Evolutionary conservation across 106 monocot genomes (phyloP), one percentile per base, ranked within the genome.

Genomic region (Narthecium ossifragum): DNA sequence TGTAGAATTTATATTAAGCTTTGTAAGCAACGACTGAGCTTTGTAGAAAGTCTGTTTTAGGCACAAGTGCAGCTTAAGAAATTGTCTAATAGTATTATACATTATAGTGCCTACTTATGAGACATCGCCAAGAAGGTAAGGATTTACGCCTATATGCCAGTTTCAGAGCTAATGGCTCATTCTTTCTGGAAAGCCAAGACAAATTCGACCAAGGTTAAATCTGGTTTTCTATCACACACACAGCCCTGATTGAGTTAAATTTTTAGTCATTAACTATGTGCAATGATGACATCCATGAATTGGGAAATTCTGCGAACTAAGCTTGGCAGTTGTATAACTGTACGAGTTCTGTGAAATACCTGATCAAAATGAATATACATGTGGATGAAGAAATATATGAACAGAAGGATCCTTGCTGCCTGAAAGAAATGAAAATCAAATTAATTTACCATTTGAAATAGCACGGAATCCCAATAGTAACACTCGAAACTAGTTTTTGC

Each of bases 321-420:
- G 39, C 39, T 1, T 39, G 54, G 7, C 11, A 31, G 11, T 30
- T 2, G 31, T 26, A 5, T 31, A 55, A 46, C 2, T 26, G 28
- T 21, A 46, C 14, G 22, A n/a, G 22, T 10, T 13, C 43, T 22
- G 15, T 22, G 32, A 27, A 40, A 26, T 66, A 86, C 86, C 82
- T 82, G 70, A 69, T 82, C 75, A 49, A 69, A 70, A 65, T 86
- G 82, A 26, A 25, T 50, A 61, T 78, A 86, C 53, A 86, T 74
- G 50, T 86, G 82, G 6, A 22, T 60, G 59, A 71, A 86, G 39
- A 86, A 65, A 55, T 78, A 82, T 31, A 72, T 55, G 65, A 86
- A 82, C 32, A 82, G 41, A 63, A 82, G 27, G 39, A 86, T 72
- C 67, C 86, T 77, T 21, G 78, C 78, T 59, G 56, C 52, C 86